Evolutionary conservation across 805 yeast species (phyloP).

Genomic region (Ogataea henricii): DNA sequence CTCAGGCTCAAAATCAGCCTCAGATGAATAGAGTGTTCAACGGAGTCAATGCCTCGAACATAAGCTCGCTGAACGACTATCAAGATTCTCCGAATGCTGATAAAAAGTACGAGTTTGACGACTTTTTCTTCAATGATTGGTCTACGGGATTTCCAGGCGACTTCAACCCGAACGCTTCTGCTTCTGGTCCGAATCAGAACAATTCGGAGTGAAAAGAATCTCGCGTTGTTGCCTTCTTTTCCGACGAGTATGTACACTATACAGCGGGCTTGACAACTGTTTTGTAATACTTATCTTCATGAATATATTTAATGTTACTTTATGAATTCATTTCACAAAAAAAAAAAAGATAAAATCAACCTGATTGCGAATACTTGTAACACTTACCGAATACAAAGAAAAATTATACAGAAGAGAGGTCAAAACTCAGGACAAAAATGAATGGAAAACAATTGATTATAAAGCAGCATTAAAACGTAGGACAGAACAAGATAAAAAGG

Average conservation of each 20-base stretch:
- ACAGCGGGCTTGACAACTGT: not conserved
- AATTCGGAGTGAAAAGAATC: not conserved
- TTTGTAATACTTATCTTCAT: too few species aligned
- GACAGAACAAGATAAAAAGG: not conserved
- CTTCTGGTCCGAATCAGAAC: not conserved
- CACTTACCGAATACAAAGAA: conserved; percentile 2
- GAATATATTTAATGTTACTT: not conserved
- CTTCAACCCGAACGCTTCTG: conserved; percentile 14
- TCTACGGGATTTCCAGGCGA: conserved; percentile 23
- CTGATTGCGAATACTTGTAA: not conserved
- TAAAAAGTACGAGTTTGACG: conserved; percentile 29
- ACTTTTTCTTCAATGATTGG: conserved; percentile 32
- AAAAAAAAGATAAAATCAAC: too few species aligned
- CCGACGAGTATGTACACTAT: not conserved
- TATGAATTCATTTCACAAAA: not conserved
- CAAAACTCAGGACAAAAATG: not conserved
- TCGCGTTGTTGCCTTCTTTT: too few species aligned
- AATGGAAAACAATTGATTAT: too few species aligned
- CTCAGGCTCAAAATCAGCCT: conserved; percentile 24
- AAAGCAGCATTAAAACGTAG: conserved; percentile 1
- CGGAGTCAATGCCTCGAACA: conserved; percentile 29
- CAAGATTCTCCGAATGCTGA: conserved; percentile 17
- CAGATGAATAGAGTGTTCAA: conserved; percentile 34
- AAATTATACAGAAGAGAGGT: conserved; percentile 2
- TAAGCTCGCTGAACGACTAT: conserved; percentile 17